Conservation (phyloP, 1,139 yeast genomes). For the Saccharomyces pastorianus region DNA sequence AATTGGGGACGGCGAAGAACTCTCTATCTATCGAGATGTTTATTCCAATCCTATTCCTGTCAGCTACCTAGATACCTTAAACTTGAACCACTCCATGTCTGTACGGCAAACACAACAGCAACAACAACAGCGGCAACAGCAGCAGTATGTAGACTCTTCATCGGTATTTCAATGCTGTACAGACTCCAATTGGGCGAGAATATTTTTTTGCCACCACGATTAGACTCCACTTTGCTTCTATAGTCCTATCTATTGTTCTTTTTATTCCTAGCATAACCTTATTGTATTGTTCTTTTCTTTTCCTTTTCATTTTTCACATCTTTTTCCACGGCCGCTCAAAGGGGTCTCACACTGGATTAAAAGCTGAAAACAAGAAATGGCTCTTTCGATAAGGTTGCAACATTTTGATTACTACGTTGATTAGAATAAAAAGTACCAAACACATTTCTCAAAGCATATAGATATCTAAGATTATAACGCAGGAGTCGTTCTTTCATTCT, state of each 20-base stretch:
- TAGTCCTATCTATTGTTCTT: background rate
- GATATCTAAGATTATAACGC: background rate
- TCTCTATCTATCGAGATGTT: background rate
- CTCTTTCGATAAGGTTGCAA: background rate
- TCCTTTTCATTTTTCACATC: background rate
- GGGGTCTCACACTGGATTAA: background rate
- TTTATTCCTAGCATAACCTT: background rate
- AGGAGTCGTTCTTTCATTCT: background rate
- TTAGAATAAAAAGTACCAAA: background rate
- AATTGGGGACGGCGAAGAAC: background rate
- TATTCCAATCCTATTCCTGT: background rate
- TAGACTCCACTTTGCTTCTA: background rate
- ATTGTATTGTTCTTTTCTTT: background rate
- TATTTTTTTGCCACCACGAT: background rate
- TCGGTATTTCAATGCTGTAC: background rate
- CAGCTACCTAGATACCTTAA: background rate
- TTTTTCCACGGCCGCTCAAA: background rate
- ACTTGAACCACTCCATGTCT: background rate
- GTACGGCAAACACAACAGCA: background rate
- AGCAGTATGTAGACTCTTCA: background rate
- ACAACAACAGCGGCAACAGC: background rate
- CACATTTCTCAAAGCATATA: background rate
- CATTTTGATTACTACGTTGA: background rate
- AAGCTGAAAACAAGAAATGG: background rate
- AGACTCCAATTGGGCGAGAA: background rate